A percentile compares a stretch with the other conserved stretches of the same genome.
Conservation (phyloP, 176 grass and related monocot species). For the Aegilops bicornis region DNA sequence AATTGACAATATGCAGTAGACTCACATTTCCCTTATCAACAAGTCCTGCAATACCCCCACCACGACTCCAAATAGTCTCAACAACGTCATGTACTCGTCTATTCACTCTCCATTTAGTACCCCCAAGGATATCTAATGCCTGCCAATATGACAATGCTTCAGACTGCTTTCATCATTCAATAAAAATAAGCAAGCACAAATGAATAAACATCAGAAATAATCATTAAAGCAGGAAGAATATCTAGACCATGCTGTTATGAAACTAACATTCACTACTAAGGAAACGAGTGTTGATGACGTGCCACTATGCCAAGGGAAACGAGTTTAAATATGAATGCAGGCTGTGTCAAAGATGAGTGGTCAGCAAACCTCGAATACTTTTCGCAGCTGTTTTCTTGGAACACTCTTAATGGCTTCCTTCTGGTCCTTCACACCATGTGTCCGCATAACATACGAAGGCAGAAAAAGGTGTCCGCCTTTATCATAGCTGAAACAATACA, state of each 20-base stretch:
- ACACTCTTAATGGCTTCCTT: slow-evolving; percentile 74
- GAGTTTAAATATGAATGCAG: slow-evolving; percentile 8
- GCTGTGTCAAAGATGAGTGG: slow-evolving; percentile 14
- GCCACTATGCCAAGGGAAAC: background rate
- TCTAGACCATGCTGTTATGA: background rate
- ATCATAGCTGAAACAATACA: slow-evolving; percentile 64
- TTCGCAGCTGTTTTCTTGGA: slow-evolving; percentile 73
- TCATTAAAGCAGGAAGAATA: slow-evolving; percentile 11
- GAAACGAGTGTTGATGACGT: background rate
- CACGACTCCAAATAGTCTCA: slow-evolving; percentile 80
- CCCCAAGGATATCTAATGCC: slow-evolving; percentile 93
- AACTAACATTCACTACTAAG: background rate
- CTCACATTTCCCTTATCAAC: slow-evolving; percentile 83
- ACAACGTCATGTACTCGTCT: slow-evolving; percentile 77
- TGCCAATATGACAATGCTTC: slow-evolving; percentile 34
- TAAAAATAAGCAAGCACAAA: slow-evolving; percentile 21
- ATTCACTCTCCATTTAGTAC: slow-evolving; percentile 97
- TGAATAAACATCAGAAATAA: slow-evolving; percentile 8
- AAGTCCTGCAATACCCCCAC: slow-evolving; percentile 84
- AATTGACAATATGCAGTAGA: slow-evolving; percentile 28
- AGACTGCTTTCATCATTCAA: slow-evolving; percentile 14
- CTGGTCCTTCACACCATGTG: slow-evolving; percentile 90
- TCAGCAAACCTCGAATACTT: slow-evolving; percentile 75
- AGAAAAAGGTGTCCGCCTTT: slow-evolving; percentile 80
- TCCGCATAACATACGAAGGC: slow-evolving; percentile 95